Base-by-base conservation (phyloP, 306 rosid species). In the Castanea crenata region DNA sequence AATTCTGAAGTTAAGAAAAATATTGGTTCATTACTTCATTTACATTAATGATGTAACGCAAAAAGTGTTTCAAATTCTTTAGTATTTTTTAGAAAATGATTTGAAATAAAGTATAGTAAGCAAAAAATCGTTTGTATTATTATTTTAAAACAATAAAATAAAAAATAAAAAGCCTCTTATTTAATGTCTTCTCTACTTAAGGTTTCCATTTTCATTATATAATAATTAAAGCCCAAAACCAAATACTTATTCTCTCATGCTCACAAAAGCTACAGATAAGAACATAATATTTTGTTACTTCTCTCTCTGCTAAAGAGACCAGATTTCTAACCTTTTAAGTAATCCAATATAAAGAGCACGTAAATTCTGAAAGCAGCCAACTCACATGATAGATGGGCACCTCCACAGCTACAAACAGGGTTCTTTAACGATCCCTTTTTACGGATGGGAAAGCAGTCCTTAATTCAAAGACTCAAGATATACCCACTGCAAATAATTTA, bases 371-470 rank as follows among this genome's bases (percentile, higher is more conserved):
- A 34, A 35, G 51, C 35, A 68, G 23, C 14, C 6, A 58, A 84
- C 82, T 74, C 74, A 55, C 85, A 9, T 12, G 85, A 80, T 25
- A 65, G 63, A 55, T 21, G 49, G n/a, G 75, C 51, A 49, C 23
- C 32, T 21, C 55, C 38, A 18, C 19, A 16, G 76, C 75, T 41
- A 67, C 70, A 35, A 62, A 57, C n/a, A 34, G 44, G 44, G 19
- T 27, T 14, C 72, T 5, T 20, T 55, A 25, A 1, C 29, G 27
- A 74, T 59, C 61, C 73, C 56, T 29, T 58, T 25, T 44, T 6
- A 6, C 49, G 27, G 16, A 31, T 18, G 68, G 63, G 54, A 5
- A 34, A 13, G 55, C 73, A 65, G 59, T 56, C 79, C 78, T 70
- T 27, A 18, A 51, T 46, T 35, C 32, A 0, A 49, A 23, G 61